phyloP scores from a whole-genome alignment of 2,329 filamentous ascomycete genomes.

The Shiraia sp. region DNA sequence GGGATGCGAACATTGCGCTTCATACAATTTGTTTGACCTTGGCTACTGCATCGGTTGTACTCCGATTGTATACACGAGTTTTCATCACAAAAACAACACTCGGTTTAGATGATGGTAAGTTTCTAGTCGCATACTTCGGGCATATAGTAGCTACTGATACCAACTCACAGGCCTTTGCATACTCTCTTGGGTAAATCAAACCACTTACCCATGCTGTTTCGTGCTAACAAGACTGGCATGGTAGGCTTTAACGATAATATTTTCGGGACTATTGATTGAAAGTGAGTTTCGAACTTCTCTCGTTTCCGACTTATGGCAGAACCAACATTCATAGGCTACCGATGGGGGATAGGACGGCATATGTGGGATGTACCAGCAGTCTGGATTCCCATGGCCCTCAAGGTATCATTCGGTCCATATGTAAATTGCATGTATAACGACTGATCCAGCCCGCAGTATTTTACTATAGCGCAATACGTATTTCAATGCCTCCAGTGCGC shows the following conservation, averaged over 20 bases:
- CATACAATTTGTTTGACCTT: not conserved
- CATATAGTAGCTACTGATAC: too few species aligned
- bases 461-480: not conserved
- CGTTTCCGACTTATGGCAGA: too few species aligned
- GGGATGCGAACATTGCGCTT: not conserved
- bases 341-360: slow-evolving; percentile 1
- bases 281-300: too few species aligned
- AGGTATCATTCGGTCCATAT: not conserved
- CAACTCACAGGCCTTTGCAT: too few species aligned
- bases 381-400: not conserved
- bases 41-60: not conserved
- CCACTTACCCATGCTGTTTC: too few species aligned
- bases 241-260: too few species aligned
- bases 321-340: too few species aligned
- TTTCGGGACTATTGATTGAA: too few species aligned
- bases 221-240: too few species aligned
- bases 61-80: not conserved
- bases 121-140: too few species aligned
- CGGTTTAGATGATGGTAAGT: not conserved
- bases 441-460: not conserved
- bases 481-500: not conserved
- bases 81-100: not conserved
- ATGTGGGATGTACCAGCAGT: slow-evolving; percentile 1
- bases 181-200: too few species aligned
- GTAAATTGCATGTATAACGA: not conserved